These are phyloP conservation scores for Coemansia umbellata DNA, from an alignment of 192 early-diverging fungal species.

Conservation along the genomic window DNA sequence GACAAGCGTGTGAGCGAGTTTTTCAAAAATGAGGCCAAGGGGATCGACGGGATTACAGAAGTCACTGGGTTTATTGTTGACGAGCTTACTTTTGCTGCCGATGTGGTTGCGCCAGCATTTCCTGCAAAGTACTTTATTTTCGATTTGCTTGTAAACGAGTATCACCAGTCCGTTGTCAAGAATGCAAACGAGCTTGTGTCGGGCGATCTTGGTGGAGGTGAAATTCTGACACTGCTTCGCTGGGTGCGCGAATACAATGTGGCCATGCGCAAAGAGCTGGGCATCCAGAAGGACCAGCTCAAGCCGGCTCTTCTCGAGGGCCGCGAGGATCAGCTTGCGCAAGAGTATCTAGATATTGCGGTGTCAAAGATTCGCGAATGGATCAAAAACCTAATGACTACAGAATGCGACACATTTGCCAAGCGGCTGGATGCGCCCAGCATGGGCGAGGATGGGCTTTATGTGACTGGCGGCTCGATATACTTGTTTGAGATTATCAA, in stretches of 20 bases:
- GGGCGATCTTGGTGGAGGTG: constrained; percentile 35
- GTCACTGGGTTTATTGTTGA: constrained; percentile 80
- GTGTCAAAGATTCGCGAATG: constrained; percentile 84
- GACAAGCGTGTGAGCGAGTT: constrained; percentile 46
- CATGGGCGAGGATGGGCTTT: constrained; percentile 71
- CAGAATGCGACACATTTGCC: constrained; percentile 75
- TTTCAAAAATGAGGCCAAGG: constrained; percentile 54
- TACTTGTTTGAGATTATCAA: constrained; percentile 95
- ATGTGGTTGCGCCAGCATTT: constrained; percentile 83
- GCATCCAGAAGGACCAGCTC: constrained; percentile 81
- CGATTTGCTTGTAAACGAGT: constrained; percentile 90
- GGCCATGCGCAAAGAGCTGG: constrained; percentile 81
- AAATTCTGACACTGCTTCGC: constrained; percentile 78
- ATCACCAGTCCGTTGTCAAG: constrained; percentile 88
- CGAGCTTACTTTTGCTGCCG: constrained; percentile 82
- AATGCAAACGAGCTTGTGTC: constrained; percentile 68
- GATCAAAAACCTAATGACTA: constrained; percentile 83
- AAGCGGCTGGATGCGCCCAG: constrained; percentile 62
- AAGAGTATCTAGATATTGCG: constrained; percentile 90
- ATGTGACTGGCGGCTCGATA: constrained; percentile 76
- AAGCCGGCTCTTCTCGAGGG: constrained; percentile 89
- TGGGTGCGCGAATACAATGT: constrained; percentile 92
- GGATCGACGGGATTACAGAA: constrained; percentile 36
- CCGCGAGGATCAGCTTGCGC: constrained; percentile 81
- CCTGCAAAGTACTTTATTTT: constrained; percentile 94